phyloP scores from a whole-genome alignment of 306 rosid genomes.

The Inga laurina region DNA sequence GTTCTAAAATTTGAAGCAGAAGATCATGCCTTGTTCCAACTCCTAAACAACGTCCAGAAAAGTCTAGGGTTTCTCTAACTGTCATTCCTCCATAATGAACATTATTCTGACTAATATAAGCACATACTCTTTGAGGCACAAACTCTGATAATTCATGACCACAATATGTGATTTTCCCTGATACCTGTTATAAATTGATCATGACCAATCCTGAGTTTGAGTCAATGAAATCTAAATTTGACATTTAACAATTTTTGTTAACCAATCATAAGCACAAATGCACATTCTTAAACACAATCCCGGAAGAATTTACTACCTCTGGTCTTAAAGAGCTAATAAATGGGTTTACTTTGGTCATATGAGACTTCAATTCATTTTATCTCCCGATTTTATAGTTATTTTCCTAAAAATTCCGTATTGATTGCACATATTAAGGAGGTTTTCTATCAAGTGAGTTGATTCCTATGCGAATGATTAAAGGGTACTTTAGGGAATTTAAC shows the following conservation, averaged over 20 bases:
- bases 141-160: constrained; percentile 93
- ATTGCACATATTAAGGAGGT: too few species aligned
- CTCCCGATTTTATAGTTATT: too few species aligned
- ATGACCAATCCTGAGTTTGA: constrained; percentile 16
- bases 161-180: constrained; percentile 74
- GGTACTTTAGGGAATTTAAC: too few species aligned
- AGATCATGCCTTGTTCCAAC: constrained; percentile 75
- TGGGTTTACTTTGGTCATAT: too few species aligned
- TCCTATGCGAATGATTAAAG: too few species aligned
- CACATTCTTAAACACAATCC: constrained; percentile 3
- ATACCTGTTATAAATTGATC: constrained; percentile 46
- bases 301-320: neutral
- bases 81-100: constrained; percentile 89
- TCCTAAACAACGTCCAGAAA: constrained; percentile 70
- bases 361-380: too few species aligned
- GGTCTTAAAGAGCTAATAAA: too few species aligned
- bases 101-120: constrained; percentile 87
- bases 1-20: constrained; percentile 51
- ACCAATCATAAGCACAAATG: neutral
- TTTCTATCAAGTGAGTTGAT: too few species aligned
- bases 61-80: constrained; percentile 75
- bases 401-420: too few species aligned
- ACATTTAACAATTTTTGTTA: neutral
- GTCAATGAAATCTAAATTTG: neutral
- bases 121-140: constrained; percentile 84